Evolutionary conservation across 2,329 filamentous ascomycete species (phyloP).

Genomic region (Byssothecium circinans): DNA sequence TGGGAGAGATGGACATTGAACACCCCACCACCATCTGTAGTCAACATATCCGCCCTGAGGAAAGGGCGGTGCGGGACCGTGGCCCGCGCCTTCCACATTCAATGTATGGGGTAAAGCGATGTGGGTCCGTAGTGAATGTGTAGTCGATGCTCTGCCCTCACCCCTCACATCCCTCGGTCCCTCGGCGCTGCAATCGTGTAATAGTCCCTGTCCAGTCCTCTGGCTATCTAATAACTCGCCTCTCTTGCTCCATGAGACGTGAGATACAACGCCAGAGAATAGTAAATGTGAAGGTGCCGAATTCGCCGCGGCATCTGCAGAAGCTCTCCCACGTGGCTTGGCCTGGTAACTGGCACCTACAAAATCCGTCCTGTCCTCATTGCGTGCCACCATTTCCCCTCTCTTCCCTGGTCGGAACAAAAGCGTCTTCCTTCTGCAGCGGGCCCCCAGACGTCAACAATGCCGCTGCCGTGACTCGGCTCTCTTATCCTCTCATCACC

Average conservation of each 20-base stretch:
- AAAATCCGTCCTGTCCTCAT: conserved; percentile 25
- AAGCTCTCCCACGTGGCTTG: conserved; percentile 34
- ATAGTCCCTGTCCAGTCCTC: conserved; percentile 46
- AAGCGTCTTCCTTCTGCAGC: conserved; percentile 19
- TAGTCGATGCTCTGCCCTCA: too few species aligned
- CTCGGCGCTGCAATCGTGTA: not conserved
- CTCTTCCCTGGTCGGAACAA: conserved; percentile 17
- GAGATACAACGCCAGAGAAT: conserved; percentile 71
- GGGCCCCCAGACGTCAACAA: conserved; percentile 15
- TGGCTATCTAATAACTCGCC: conserved; percentile 72
- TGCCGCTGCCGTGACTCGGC: conserved; percentile 27
- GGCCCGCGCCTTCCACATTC: not conserved
- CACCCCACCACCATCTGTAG: not conserved
- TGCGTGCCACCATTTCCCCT: conserved; percentile 26
- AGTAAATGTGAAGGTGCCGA: conserved; percentile 51
- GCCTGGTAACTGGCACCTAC: conserved; percentile 31
- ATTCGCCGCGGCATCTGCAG: conserved; percentile 27
- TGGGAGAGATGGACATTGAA: conserved; percentile 18
- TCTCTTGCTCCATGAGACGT: conserved; percentile 55
- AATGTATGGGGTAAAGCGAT: not conserved
- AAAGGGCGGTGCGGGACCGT: not conserved
- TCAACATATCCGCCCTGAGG: not conserved
- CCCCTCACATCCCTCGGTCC: not conserved
- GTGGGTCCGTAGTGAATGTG: not conserved
- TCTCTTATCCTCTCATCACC: conserved; percentile 24